Conservation (phyloP, 805 yeast species). For the Kuraishia ogatae region DNA sequence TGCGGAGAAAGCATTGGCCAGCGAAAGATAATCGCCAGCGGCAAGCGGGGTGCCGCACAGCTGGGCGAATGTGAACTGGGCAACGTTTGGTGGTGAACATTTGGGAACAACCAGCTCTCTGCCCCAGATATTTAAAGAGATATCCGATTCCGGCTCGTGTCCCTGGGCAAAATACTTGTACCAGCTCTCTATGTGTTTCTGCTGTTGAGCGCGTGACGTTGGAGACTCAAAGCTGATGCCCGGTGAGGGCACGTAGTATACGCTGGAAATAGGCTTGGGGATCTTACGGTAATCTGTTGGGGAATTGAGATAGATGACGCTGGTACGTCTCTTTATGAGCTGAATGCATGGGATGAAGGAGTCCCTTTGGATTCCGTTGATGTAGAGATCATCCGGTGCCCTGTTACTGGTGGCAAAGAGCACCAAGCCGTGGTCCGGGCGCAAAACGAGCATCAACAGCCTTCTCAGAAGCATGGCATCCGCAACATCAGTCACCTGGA, state of each 20-base stretch:
- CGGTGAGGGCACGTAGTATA: conserved; percentile 65
- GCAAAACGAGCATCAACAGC: conserved; percentile 54
- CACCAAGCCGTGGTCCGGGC: conserved; percentile 73
- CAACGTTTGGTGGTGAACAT: conserved; percentile 72
- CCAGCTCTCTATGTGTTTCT: conserved; percentile 68
- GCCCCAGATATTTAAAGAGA: conserved; percentile 73
- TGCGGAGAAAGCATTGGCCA: conserved; percentile 68
- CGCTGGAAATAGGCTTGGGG: conserved; percentile 74
- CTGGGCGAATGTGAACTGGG: conserved; percentile 81
- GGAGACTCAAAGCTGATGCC: conserved; percentile 47
- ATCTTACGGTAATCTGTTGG: conserved; percentile 92
- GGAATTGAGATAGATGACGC: conserved; percentile 75
- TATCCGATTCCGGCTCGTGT: conserved; percentile 29
- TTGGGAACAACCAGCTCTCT: conserved; percentile 68
- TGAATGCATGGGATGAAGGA: conserved; percentile 90
- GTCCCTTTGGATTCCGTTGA: conserved; percentile 89
- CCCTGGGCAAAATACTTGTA: conserved; percentile 66
- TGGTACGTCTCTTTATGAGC: conserved; percentile 60
- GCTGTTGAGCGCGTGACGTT: conserved; percentile 40
- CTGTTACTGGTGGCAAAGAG: conserved; percentile 92
- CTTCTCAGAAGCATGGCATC: conserved; percentile 94
- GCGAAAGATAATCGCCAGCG: conserved; percentile 87
- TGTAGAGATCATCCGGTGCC: conserved; percentile 87
- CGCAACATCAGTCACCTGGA: conserved; percentile 97
- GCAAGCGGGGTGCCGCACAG: conserved; percentile 83